Evolutionary conservation across 352 stramenopile genomes (phyloP).

Genomic region (Phytophthora agathidicida): DNA sequence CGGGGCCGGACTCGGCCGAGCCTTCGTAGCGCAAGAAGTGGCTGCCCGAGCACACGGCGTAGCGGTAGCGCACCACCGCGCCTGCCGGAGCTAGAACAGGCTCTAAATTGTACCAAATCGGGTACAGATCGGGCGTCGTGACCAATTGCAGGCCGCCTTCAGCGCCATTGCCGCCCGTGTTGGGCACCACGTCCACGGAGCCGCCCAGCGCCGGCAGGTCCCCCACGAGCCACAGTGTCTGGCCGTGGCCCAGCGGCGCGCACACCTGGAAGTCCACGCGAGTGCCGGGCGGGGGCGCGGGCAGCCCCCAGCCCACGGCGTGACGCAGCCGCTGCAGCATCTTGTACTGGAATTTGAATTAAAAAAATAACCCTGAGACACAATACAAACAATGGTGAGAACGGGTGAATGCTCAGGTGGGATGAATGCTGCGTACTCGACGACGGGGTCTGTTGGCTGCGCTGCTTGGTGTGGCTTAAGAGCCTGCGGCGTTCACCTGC

Average conservation of each 20-base stretch:
- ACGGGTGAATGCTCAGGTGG: too few relatives aligned
- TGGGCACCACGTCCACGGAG: constrained; percentile 60
- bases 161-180: constrained; percentile 39
- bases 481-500: too few relatives aligned
- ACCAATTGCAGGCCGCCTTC: constrained; percentile 77
- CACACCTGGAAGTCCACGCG: constrained; percentile 87
- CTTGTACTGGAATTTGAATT: background rate
- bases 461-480: background rate
- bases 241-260: constrained; percentile 71
- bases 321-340: constrained; percentile 88
- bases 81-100: constrained; percentile 70
- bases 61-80: constrained; percentile 81
- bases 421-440: background rate
- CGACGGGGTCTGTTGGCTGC: background rate
- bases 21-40: constrained; percentile 81
- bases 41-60: constrained; percentile 82
- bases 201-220: constrained; percentile 74
- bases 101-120: constrained; percentile 91
- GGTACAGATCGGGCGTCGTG: constrained; percentile 87
- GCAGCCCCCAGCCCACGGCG: constrained; percentile 75
- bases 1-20: constrained; percentile 36
- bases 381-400: background rate
- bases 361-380: constrained; percentile 16
- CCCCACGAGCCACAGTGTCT: constrained; percentile 84
- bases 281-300: constrained; percentile 59